Evolutionary conservation across 352 stramenopile species (phyloP).

Genomic region (Phytophthora aleatoria): DNA sequence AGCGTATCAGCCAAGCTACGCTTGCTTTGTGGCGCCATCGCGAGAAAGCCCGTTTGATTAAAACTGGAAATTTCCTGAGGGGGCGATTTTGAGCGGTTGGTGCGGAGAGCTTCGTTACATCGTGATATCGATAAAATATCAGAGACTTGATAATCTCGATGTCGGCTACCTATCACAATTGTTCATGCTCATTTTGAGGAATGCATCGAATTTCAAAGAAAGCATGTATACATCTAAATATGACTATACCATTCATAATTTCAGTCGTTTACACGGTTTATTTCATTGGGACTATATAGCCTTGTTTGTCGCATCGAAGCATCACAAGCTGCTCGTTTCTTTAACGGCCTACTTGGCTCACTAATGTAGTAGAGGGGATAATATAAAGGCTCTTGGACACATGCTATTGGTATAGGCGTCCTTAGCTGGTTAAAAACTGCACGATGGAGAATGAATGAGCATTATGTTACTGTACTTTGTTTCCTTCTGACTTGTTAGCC

Average conservation of each 20-base stretch:
- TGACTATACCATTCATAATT: background rate
- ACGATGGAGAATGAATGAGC: no score
- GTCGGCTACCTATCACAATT: background rate
- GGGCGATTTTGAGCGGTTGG: background rate
- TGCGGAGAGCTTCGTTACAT: background rate
- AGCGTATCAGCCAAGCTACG: background rate
- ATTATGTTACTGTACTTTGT: no score
- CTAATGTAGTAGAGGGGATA: no score
- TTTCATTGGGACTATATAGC: no score
- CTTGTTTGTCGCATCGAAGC: no score
- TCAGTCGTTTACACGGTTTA: background rate
- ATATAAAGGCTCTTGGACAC: no score
- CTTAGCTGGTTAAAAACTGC: no score
- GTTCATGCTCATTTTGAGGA: background rate
- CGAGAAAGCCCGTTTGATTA: background rate
- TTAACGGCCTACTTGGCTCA: no score
- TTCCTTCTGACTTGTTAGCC: no score
- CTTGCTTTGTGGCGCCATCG: conserved; percentile 2
- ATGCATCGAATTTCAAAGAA: no score
- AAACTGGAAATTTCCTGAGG: background rate
- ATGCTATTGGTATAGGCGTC: no score
- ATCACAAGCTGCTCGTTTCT: no score
- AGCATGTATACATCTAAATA: background rate
- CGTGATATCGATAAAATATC: background rate
- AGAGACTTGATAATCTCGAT: background rate